phyloP scores from a whole-genome alignment of 108 stramenopile species.

The Chaetoceros tenuissimus region DNA sequence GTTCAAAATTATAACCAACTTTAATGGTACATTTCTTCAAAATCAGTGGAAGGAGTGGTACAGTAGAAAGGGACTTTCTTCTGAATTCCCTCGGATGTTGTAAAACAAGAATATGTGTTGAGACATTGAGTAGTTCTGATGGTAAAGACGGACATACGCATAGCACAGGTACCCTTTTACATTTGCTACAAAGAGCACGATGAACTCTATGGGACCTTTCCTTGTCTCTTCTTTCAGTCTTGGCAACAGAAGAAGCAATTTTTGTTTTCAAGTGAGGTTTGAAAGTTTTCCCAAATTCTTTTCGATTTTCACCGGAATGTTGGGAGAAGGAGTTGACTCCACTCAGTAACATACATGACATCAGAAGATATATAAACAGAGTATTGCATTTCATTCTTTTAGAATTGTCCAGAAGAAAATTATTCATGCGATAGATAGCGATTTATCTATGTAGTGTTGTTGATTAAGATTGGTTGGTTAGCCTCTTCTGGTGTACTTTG shows the following conservation, averaged over 20 bases:
- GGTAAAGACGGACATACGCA: constrained; percentile 29
- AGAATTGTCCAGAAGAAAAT: too few relatives aligned
- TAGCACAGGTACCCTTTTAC: constrained; percentile 16
- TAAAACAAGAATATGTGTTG: constrained; percentile 31
- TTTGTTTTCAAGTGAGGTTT: constrained; percentile 19
- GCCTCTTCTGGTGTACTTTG: too few relatives aligned
- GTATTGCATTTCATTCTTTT: too few relatives aligned
- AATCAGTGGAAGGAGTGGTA: constrained; percentile 34
- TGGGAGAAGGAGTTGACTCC: too few relatives aligned
- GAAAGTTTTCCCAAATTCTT: too few relatives aligned
- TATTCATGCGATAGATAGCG: too few relatives aligned
- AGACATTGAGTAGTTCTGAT: constrained; percentile 6
- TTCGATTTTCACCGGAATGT: too few relatives aligned
- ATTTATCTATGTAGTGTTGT: too few relatives aligned
- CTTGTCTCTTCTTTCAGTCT: constrained; percentile 23
- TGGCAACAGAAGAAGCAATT: constrained; percentile 31
- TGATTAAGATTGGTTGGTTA: too few relatives aligned
- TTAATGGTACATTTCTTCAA: constrained; percentile 28
- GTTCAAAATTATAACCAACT: constrained; percentile 32
- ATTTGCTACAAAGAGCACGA: constrained; percentile 12
- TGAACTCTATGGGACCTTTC: too few relatives aligned
- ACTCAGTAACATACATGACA: too few relatives aligned
- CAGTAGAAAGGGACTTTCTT: constrained; percentile 36
- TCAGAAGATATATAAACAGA: too few relatives aligned
- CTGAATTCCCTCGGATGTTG: constrained; percentile 57